Evolutionary conservation across 129 eudicot genomes (phyloP), one percentile per base, ranked within the genome.

Genomic region (Chrysanthemum lavandulifolium): DNA sequence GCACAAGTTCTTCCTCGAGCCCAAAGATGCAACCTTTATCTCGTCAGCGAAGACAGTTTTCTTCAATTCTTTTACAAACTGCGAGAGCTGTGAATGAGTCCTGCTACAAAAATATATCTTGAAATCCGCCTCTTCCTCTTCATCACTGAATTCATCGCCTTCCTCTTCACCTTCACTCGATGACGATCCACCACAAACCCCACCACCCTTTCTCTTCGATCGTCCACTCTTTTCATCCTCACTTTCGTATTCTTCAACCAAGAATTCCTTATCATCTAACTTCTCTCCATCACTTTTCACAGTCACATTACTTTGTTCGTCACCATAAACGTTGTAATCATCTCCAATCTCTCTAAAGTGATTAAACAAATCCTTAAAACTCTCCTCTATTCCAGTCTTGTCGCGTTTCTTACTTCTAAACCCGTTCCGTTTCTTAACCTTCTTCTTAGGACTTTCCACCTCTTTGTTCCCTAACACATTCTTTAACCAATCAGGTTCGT

Each of bases 41-140:
- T 86, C 83, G 67, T 64, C 75, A 71, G 82, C 86, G 76, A 93
- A 90, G 56, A 63, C 77, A 47, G 98, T 93, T 75, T 93, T 93
- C 84, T 83, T 82, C 82, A 93, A 78, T 73, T 93, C 98, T 72
- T 85, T 90, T 49, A 93, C 83, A 73, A 93, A 93, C 86, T 93
- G 98, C 0, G 96, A 85, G 56, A 93, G 87, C 84, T 93, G 98
- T 19, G 98, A 93, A 84, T 93, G 98, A 18, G 98, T 93, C 59
- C 98, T 78, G 76, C 98, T 93, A 73, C 97, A 93, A 60, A 93
- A 93, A 71, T 85, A 93, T 55, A 93, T 81, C 83, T 87, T 93
- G 49, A 87, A 66, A 47, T 73, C 76, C 14, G 84, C 71, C 65
- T 82, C 92, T 29, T 79, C 89, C 69, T 85, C 95, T 60, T 79